Base-by-base conservation (phyloP, 352 stramenopile genomes). In the Globisporangium heterothallicum region DNA sequence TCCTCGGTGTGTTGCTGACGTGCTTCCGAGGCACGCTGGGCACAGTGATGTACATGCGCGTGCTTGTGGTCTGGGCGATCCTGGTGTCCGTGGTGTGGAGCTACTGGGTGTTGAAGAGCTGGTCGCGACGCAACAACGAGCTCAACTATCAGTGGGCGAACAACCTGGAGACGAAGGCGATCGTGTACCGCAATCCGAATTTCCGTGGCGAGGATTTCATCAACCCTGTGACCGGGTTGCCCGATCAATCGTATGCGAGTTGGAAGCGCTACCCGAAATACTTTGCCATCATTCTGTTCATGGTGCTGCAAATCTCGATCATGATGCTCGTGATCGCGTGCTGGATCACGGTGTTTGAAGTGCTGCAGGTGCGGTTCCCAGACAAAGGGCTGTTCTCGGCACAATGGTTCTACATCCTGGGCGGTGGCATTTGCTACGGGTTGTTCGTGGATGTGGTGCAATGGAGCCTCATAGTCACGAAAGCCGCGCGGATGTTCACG, bases 261-360 rank as follows among this genome's bases (percentile, higher is more conserved):
- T 92, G 81, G 81, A 88, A 85, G 41, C 61, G 81, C 4, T 83
- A 84, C 58, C 78, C 78, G 9, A 87, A 84, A 52, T 88, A 88
- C 58, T 45, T 87, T n/a, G 50, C 76, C 0, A 68, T 73, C 5
- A 53, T 68, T 1, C 59, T 74, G 9, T 92, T 92, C 53, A 88
- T 92, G 77, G 5, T 89, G 10, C 50, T 88, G 51, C 81, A 92
- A 52, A 92, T 89, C 49, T 76, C 72, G 1, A 85, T 92, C 56
- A 92, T 92, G 81, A 88, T 92, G 77, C 59, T 86, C 27, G 64
- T 88, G 25, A 89, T 92, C 40, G 81, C 78, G 25, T 84, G 77
- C 64, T 92, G 81, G 81, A 89, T 92, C 56, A 87, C 81, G 0
- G 71, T 74, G 16, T 92, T 89, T 59, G 81, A 90, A 49, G 69